Conservation (phyloP, 768 basidiomycete genomes). For the Lactarius sp. region DNA sequence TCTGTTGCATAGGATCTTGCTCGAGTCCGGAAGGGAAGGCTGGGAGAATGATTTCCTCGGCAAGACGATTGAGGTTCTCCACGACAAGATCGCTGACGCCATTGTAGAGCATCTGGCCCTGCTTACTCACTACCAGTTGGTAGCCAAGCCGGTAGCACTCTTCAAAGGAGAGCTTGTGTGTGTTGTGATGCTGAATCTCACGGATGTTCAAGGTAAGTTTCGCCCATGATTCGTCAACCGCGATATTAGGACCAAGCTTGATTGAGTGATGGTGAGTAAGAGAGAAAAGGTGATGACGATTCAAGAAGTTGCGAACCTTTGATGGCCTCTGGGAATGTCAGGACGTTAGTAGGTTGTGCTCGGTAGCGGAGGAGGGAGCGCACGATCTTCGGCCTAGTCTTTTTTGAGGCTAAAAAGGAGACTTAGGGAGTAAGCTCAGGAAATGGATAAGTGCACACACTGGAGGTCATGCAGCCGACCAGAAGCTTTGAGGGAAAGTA, state of each 20-base stretch:
- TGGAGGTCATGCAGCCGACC: constrained; percentile 29
- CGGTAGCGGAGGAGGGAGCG: constrained; percentile 31
- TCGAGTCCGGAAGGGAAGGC: constrained; percentile 71
- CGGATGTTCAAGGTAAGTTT: constrained; percentile 79
- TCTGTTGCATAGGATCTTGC: constrained; percentile 66
- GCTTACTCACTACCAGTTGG: constrained; percentile 86
- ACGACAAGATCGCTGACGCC: constrained; percentile 75
- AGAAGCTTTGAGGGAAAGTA: background rate
- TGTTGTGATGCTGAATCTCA: constrained; percentile 94
- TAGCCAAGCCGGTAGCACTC: constrained; percentile 94
- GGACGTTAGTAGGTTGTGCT: constrained; percentile 18
- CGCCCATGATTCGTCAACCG: constrained; percentile 81
- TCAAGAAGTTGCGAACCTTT: constrained; percentile 36
- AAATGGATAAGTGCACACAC: constrained; percentile 26
- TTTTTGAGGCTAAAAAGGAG: constrained; percentile 24
- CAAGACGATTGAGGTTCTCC: constrained; percentile 79
- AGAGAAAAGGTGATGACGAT: background rate
- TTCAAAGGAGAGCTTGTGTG: constrained; percentile 82
- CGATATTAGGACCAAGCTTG: constrained; percentile 69
- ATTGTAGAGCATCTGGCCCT: constrained; percentile 80
- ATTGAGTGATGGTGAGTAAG: constrained; percentile 5
- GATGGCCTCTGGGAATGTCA: constrained; percentile 39
- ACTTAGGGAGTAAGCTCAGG: constrained; percentile 1
- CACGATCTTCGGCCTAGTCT: constrained; percentile 41
- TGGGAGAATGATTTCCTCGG: constrained; percentile 69